These are phyloP conservation scores for Wallacemonas collosoma DNA, from an alignment of 208 protist genomes.

Conservation along the genomic window DNA sequence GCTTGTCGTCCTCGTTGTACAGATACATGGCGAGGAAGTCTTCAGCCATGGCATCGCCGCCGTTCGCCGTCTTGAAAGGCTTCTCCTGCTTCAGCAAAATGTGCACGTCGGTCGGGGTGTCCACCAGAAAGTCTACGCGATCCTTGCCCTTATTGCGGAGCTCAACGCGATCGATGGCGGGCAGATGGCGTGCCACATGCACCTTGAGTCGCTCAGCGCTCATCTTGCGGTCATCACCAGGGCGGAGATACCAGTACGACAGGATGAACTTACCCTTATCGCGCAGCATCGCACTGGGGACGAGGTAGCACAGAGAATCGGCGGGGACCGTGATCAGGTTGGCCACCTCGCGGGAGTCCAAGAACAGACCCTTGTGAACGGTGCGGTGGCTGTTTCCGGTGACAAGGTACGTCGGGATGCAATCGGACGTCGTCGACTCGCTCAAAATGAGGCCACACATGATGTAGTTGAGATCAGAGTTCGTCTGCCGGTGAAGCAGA, in stretches of 20 bases:
- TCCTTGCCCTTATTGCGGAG: slow-evolving; percentile 49
- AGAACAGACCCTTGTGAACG: slow-evolving; percentile 61
- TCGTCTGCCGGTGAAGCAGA: slow-evolving; percentile 59
- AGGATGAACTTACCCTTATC: slow-evolving; percentile 85
- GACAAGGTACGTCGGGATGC: slow-evolving; percentile 73
- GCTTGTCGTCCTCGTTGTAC: slow-evolving; percentile 68
- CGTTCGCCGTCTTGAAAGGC: slow-evolving; percentile 48
- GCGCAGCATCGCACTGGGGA: slow-evolving; percentile 65
- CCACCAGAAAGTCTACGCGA: slow-evolving; percentile 81
- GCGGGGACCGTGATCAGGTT: slow-evolving; percentile 68
- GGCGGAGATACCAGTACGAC: slow-evolving; percentile 68
- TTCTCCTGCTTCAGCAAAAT: slow-evolving; percentile 79
- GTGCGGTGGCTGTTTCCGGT: slow-evolving; percentile 83
- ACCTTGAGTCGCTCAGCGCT: slow-evolving; percentile 45
- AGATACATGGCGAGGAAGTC: slow-evolving; percentile 81
- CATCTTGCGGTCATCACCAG: slow-evolving; percentile 41
- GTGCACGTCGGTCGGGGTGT: slow-evolving; percentile 72
- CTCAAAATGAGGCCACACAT: slow-evolving; percentile 63
- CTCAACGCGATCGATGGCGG: slow-evolving; percentile 70
- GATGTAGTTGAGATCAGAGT: slow-evolving; percentile 73
- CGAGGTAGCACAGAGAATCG: slow-evolving; percentile 75
- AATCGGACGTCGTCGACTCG: slow-evolving; percentile 36
- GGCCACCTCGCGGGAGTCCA: slow-evolving; percentile 66
- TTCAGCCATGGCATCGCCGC: slow-evolving; percentile 67
- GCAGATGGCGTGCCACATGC: slow-evolving; percentile 58